Evolutionary conservation across 1,139 yeast species (phyloP).

Genomic region (Taphrina wiesneri): DNA sequence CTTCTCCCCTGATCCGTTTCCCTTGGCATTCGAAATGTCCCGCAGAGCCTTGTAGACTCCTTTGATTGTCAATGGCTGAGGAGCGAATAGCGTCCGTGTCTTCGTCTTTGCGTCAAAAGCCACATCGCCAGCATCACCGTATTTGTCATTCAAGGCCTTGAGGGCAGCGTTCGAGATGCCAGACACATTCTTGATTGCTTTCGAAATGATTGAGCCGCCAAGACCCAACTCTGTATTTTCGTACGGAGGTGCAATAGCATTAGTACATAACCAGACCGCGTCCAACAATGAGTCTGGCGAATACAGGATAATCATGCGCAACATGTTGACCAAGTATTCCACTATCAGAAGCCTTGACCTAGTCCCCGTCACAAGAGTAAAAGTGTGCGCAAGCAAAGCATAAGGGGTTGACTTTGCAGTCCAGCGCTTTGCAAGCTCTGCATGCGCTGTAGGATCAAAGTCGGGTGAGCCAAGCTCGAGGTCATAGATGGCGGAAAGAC

Average conservation of each 20-base stretch:
- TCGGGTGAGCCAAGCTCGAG: constrained; percentile 20
- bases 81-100: constrained; percentile 39
- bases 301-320: constrained; percentile 37
- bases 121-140: constrained; percentile 42
- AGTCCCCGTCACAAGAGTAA: constrained; percentile 38
- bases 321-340: constrained; percentile 38
- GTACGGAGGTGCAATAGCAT: constrained; percentile 40
- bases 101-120: constrained; percentile 41
- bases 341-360: constrained; percentile 40
- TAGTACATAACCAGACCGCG: constrained; percentile 41
- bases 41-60: constrained; percentile 39
- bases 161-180: constrained; percentile 38
- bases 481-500: constrained; percentile 3
- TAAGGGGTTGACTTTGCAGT: constrained; percentile 36
- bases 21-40: constrained; percentile 40
- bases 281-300: constrained; percentile 38
- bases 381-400: constrained; percentile 37
- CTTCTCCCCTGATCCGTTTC: constrained; percentile 35
- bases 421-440: constrained; percentile 22
- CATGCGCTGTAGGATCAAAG: constrained; percentile 23
- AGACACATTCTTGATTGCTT: constrained; percentile 39
- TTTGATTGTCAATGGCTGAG: constrained; percentile 38
- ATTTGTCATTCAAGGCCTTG: constrained; percentile 37
- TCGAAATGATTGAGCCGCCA: constrained; percentile 39
- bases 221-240: constrained; percentile 39